A percentile compares a stretch with the other conserved stretches of the same genome.
Evolutionary conservation across 768 basidiomycete species (phyloP).

Genomic region (Pleurotus cornucopiae): DNA sequence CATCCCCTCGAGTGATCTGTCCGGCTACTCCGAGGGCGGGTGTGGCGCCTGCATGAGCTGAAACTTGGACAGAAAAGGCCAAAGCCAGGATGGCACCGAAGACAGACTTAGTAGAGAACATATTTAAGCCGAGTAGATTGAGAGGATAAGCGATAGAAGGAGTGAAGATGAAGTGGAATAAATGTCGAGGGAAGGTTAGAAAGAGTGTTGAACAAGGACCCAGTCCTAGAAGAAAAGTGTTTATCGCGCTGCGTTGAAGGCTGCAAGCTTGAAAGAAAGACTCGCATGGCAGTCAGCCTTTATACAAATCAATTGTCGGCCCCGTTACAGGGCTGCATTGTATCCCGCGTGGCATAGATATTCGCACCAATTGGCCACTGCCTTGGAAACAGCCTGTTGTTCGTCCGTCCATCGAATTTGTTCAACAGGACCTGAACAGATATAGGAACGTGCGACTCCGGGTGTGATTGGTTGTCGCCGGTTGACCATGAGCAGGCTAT

Average conservation of each 20-base stretch:
- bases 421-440: too few relatives aligned
- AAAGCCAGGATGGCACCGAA: constrained; percentile 26
- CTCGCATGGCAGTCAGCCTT: not conserved
- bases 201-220: constrained; percentile 5
- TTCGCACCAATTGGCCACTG: too few relatives aligned
- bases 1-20: constrained; percentile 25
- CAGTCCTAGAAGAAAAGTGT: not conserved
- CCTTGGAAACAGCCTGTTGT: too few relatives aligned
- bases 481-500: too few relatives aligned
- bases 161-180: not conserved
- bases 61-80: constrained; percentile 28
- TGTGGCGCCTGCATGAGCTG: constrained; percentile 37
- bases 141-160: not conserved
- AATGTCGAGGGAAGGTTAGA: not conserved
- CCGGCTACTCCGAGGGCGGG: constrained; percentile 37
- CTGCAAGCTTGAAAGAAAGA: constrained; percentile 2
- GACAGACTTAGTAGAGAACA: constrained; percentile 24
- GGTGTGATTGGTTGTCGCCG: too few relatives aligned
- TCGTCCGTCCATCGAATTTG: too few relatives aligned
- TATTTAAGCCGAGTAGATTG: constrained; percentile 10
- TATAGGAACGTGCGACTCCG: too few relatives aligned
- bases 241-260: constrained; percentile 6
- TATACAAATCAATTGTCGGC: not conserved
- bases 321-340: too few relatives aligned
- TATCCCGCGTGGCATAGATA: too few relatives aligned